Percentiles rank a stretch among this genome's conserved stretches.
phyloP scores from a whole-genome alignment of 2,329 filamentous ascomycete species.

The Fusarium dimerum region DNA sequence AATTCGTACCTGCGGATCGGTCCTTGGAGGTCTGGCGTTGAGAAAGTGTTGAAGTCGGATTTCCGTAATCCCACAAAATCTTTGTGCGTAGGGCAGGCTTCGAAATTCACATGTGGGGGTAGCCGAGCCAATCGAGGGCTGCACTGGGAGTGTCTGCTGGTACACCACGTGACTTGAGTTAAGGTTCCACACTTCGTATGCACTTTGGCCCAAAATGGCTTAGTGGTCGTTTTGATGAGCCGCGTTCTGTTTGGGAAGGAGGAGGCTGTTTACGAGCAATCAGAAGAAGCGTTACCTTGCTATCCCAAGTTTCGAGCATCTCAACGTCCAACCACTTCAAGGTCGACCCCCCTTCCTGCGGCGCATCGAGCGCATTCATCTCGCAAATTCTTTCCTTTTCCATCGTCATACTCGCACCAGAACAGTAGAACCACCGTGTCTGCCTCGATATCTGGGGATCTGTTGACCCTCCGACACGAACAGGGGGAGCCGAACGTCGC shows the following conservation, averaged over 20 bases:
- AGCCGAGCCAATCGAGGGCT: conserved; percentile 39
- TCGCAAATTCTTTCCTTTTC: conserved; percentile 1
- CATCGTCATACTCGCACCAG: background rate
- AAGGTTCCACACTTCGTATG: conserved; percentile 8
- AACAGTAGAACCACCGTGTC: conserved; percentile 3
- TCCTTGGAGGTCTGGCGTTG: conserved; percentile 42
- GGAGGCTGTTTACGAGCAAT: conserved; percentile 27
- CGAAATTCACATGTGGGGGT: conserved; percentile 35
- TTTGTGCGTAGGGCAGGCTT: conserved; percentile 45
- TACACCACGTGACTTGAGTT: conserved; percentile 29
- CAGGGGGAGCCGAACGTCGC: conserved; percentile 22
- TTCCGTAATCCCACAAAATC: conserved; percentile 43
- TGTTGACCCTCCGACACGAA: conserved; percentile 11
- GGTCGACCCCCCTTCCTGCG: conserved; percentile 18
- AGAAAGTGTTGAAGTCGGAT: conserved; percentile 39
- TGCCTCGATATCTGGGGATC: conserved; percentile 13
- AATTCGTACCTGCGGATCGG: conserved; percentile 45
- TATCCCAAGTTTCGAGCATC: conserved; percentile 27
- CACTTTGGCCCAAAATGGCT: conserved; percentile 21
- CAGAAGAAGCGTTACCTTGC: conserved; percentile 23
- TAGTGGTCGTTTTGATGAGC: conserved; percentile 17
- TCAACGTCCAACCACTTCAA: conserved; percentile 14
- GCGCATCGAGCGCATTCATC: conserved; percentile 14
- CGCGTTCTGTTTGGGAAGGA: conserved; percentile 19
- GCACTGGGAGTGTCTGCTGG: background rate